These are phyloP conservation scores for Nicotiana benthamiana DNA, from an alignment of 257 asterid species.

Conservation along the genomic window DNA sequence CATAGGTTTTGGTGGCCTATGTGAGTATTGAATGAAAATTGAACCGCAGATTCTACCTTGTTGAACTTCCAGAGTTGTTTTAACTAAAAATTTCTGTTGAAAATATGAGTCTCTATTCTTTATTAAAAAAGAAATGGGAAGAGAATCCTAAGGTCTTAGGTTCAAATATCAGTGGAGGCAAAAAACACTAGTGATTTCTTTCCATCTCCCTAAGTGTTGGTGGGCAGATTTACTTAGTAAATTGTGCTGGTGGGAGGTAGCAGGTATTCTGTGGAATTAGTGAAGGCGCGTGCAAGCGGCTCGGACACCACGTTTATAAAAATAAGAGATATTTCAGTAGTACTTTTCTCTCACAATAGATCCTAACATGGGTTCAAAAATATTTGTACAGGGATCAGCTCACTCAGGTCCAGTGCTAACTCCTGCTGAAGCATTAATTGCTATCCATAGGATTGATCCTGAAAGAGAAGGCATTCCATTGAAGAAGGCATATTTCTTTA, in stretches of 20 bases:
- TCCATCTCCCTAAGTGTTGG: too few relatives aligned
- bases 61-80: background rate
- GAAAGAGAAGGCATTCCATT: conserved; percentile 82
- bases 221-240: too few relatives aligned
- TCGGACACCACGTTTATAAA: too few relatives aligned
- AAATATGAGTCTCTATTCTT: background rate
- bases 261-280: too few relatives aligned
- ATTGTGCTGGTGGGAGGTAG: too few relatives aligned
- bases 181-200: too few relatives aligned
- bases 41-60: background rate
- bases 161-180: too few relatives aligned
- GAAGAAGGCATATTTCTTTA: conserved; percentile 56
- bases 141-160: too few relatives aligned
- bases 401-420: conserved; percentile 58
- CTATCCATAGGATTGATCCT: conserved; percentile 92
- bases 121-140: background rate
- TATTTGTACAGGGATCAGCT: conserved; percentile 55
- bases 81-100: background rate
- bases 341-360: background rate
- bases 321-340: too few relatives aligned
- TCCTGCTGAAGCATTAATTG: conserved; percentile 94
- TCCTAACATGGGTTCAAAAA: background rate
- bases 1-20: background rate
- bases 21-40: background rate
- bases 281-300: too few relatives aligned